Conservation (phyloP, 805 yeast genomes). For the Hanseniaspora thailandica region DNA sequence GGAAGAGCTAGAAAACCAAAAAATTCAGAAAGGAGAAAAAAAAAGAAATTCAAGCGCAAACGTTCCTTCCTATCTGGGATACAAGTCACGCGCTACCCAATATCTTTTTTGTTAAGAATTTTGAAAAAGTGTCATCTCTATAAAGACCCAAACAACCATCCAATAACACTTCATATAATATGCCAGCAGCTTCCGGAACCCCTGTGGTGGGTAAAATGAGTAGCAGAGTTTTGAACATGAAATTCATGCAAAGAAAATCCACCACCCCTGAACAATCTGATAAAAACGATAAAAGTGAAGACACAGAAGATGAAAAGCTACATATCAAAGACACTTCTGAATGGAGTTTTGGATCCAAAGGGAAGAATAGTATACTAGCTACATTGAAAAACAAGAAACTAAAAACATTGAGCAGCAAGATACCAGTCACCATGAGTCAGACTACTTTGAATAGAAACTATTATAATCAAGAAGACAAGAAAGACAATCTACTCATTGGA, state of each 20-base stretch:
- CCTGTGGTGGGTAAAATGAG: constrained; percentile 36
- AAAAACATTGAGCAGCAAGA: constrained; percentile 10
- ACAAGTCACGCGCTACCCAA: not conserved
- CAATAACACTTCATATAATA: not conserved
- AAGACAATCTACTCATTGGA: constrained; percentile 21
- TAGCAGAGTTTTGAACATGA: constrained; percentile 73
- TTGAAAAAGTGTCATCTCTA: not conserved
- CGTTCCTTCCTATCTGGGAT: not conserved
- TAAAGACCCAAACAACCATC: not conserved
- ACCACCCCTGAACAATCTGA: constrained; percentile 27
- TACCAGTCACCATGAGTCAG: constrained; percentile 24
- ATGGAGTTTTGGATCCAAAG: constrained; percentile 29
- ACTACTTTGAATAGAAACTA: constrained; percentile 21
- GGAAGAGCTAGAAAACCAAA: not conserved
- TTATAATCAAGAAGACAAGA: constrained; percentile 19
- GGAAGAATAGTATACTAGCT: constrained; percentile 33
- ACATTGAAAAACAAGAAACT: constrained; percentile 17
- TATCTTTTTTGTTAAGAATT: not conserved
- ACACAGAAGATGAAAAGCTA: constrained; percentile 28
- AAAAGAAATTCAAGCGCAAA: not conserved
- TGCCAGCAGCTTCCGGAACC: constrained; percentile 18
- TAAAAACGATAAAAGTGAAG: constrained; percentile 25
- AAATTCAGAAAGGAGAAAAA: not conserved
- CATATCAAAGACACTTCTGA: constrained; percentile 33
- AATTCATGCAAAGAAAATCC: constrained; percentile 43